Evolutionary conservation across 495 filamentous ascomycete species (phyloP).

Genomic region (Hyphodiscus hymeniophilus): DNA sequence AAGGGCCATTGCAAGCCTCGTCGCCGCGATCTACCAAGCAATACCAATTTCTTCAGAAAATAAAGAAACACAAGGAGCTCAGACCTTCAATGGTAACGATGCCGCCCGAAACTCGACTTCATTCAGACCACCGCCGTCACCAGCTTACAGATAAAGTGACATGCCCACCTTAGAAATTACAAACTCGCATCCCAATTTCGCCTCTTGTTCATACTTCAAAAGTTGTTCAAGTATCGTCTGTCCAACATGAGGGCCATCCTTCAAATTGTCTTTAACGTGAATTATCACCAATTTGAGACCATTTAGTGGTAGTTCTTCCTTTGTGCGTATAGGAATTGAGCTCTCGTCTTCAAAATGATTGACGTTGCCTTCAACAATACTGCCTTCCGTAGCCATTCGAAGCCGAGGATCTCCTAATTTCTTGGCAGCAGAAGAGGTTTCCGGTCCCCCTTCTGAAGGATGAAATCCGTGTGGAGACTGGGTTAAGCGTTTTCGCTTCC

Average conservation of each 20-base stretch:
- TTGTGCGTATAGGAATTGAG: slow-evolving; percentile 12
- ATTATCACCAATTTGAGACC: slow-evolving; percentile 66
- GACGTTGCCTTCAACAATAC: neutral
- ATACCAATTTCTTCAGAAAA: no score
- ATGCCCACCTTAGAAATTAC: slow-evolving; percentile 50
- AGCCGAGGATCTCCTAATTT: no score
- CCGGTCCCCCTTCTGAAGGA: no score
- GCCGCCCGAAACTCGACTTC: neutral
- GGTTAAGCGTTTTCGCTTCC: neutral
- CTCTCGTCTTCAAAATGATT: neutral
- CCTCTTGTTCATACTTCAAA: slow-evolving; percentile 46
- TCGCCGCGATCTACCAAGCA: no score
- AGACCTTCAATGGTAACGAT: neutral
- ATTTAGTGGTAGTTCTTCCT: slow-evolving; percentile 23
- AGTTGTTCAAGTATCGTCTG: slow-evolving; percentile 65
- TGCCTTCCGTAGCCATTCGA: no score
- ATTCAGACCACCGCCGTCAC: neutral
- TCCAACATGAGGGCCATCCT: slow-evolving; percentile 49
- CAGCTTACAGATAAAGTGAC: slow-evolving; percentile 15
- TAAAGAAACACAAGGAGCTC: neutral
- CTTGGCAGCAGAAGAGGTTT: no score
- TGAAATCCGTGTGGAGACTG: neutral
- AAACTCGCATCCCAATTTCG: slow-evolving; percentile 71
- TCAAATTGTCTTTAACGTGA: slow-evolving; percentile 69
- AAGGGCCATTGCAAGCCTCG: no score